These are phyloP conservation scores for Ogataea pilisensis DNA, from an alignment of 805 yeast species.

Conservation along the genomic window DNA sequence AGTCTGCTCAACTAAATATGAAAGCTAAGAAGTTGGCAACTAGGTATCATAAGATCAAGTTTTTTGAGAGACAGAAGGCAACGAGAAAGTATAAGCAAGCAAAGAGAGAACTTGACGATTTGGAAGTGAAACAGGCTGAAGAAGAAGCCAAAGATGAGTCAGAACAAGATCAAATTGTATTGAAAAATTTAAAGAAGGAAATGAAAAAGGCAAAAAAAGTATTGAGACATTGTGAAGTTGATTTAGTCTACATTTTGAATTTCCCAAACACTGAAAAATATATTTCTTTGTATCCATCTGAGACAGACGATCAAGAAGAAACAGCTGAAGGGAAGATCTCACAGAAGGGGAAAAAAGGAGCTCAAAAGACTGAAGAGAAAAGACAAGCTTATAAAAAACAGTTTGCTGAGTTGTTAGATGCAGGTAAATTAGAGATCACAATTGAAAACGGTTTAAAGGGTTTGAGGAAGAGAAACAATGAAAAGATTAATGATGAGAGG, in stretches of 20 bases:
- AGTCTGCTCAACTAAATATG: slow-evolving; percentile 35
- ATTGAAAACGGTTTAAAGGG: slow-evolving; percentile 44
- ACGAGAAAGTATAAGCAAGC: slow-evolving; percentile 60
- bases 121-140: slow-evolving; percentile 24
- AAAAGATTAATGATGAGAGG: slow-evolving; percentile 10
- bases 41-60: slow-evolving; percentile 89
- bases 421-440: slow-evolving; percentile 49
- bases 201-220: slow-evolving; percentile 41
- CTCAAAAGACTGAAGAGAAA: slow-evolving; percentile 39
- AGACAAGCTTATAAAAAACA: slow-evolving; percentile 46
- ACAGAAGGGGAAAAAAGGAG: slow-evolving; percentile 39
- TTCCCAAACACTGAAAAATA: slow-evolving; percentile 81
- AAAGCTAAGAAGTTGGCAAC: slow-evolving; percentile 45
- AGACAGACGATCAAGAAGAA: slow-evolving; percentile 19
- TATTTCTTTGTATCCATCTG: slow-evolving; percentile 67
- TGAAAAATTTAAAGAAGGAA: slow-evolving; percentile 25
- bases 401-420: slow-evolving; percentile 48
- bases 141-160: slow-evolving; percentile 2
- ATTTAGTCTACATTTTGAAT: slow-evolving; percentile 67
- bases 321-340: slow-evolving; percentile 29
- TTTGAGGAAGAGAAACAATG: slow-evolving; percentile 5
- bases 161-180: slow-evolving; percentile 17
- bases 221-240: slow-evolving; percentile 56
- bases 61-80: slow-evolving; percentile 88
- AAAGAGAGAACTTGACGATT: slow-evolving; percentile 34